Percentiles rank a stretch among this genome's conserved stretches.
phyloP scores from a whole-genome alignment of 2,329 filamentous ascomycete species.

The Aspergillus alliaceus region DNA sequence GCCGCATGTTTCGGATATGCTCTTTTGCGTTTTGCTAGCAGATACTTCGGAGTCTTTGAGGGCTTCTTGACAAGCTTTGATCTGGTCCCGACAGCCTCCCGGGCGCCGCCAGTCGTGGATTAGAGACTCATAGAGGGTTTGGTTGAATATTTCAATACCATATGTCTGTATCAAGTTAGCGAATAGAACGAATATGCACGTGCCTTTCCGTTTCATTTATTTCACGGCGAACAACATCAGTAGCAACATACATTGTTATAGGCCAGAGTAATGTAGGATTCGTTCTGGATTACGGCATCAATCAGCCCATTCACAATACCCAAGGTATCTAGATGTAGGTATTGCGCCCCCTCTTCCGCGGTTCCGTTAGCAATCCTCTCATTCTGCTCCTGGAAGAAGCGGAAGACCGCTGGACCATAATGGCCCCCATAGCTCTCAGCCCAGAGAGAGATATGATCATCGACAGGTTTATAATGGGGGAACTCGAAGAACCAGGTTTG shows the following conservation, averaged over 20 bases:
- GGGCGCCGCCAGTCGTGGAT: slow-evolving; percentile 45
- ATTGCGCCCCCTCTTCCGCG: slow-evolving; percentile 25
- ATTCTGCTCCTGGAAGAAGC: slow-evolving; percentile 45
- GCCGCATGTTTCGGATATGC: background rate
- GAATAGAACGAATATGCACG: slow-evolving; percentile 44
- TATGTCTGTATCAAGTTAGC: slow-evolving; percentile 59
- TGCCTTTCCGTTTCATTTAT: background rate
- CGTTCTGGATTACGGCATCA: slow-evolving; percentile 49
- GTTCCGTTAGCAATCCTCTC: slow-evolving; percentile 37
- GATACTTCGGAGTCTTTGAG: slow-evolving; percentile 48
- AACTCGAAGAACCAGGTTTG: slow-evolving; percentile 65
- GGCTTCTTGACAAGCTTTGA: slow-evolving; percentile 53
- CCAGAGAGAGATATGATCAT: slow-evolving; percentile 51
- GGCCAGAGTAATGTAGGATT: background rate
- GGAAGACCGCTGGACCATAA: slow-evolving; percentile 43
- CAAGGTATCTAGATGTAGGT: slow-evolving; percentile 52
- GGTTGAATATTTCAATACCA: slow-evolving; percentile 52
- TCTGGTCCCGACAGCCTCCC: slow-evolving; percentile 56
- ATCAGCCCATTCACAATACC: slow-evolving; percentile 59
- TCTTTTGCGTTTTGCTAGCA: background rate
- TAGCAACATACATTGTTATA: background rate
- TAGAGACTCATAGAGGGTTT: slow-evolving; percentile 47
- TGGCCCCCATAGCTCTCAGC: slow-evolving; percentile 48
- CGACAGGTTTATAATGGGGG: slow-evolving; percentile 59
- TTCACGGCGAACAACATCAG: background rate